Evolutionary conservation across 108 stramenopile species (phyloP), one percentile per base, ranked within the genome.

Genomic region (Nitzschia inconspicua): DNA sequence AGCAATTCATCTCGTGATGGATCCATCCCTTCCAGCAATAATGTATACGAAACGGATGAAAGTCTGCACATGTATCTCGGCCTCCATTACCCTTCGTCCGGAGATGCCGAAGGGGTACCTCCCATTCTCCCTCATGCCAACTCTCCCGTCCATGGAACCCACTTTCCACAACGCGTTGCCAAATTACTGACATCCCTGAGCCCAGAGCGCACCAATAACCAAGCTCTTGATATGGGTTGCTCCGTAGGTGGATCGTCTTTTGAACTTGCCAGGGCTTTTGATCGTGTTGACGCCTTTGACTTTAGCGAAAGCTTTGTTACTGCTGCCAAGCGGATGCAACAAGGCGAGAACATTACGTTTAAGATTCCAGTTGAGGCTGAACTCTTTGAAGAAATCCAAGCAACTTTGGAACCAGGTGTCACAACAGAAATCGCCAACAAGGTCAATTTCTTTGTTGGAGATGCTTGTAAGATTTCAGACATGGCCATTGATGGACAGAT

Each of bases 241-340:
- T 84, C 95, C 14, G 95, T 95, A 8, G 96, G 96, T 28, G 96
- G 95, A 13, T 68, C 84, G 19, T 82, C 92, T 2, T 91, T 96
- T 40, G 88, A 89, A 50, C 80, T 96, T 39, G 93, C 95, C 9
- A 84, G 74, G 55, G 35, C 61, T 18, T 96, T 93, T 58, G 87
- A 92, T 44, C 73, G 79, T 41, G 96, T 97, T 0, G 87, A 93
- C 46, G 96, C 94, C 6, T 81, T 96, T 44, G 95, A 97, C 61
- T 94, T 88, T 61, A 87, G 88, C 37, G 62, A 80, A 5, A 80
- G 65, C 31, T 95, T 96, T 63, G 71, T 97, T 13, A 53, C 73
- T n/a, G 76, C 86, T 1, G 95, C 96, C 23, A 89, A 91, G 79
- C 64, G 77, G 7, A 78, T 89, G 53, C 73, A 93, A 51, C 47